Evolutionary conservation across 2,329 filamentous ascomycete genomes (phyloP).

Genomic region (Calonectria honghensis): DNA sequence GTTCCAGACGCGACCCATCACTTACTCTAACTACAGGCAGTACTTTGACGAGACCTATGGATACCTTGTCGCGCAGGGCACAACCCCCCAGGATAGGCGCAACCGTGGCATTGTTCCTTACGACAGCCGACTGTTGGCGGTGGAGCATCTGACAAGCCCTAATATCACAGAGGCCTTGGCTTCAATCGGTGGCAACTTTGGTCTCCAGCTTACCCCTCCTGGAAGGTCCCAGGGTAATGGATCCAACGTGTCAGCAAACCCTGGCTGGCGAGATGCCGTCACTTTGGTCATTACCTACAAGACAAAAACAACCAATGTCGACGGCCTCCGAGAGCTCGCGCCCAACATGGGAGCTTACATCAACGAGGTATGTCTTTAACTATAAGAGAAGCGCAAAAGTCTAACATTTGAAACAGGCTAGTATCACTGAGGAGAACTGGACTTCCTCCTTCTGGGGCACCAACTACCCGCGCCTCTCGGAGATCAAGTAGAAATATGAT

Average conservation of each 20-base stretch:
- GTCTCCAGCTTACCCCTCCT: not conserved
- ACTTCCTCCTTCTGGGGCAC: slow-evolving; percentile 3
- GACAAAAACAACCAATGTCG: not conserved
- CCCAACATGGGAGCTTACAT: slow-evolving; percentile 9
- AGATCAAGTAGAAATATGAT: not conserved
- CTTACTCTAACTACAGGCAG: not conserved
- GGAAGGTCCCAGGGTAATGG: not conserved
- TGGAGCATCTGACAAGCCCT: not conserved
- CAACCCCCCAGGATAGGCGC: not conserved
- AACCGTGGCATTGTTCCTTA: not conserved
- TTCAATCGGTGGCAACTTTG: not conserved
- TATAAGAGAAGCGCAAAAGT: not conserved
- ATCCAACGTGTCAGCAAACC: not conserved
- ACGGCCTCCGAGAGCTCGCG: not conserved
- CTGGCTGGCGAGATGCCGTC: not conserved
- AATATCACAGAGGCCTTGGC: not conserved
- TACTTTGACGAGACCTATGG: slow-evolving; percentile 1
- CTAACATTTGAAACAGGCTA: not conserved
- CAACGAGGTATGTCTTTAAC: not conserved
- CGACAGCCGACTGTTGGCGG: not conserved
- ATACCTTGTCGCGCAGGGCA: not conserved
- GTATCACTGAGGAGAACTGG: not conserved
- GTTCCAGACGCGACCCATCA: not conserved
- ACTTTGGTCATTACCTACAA: not conserved
- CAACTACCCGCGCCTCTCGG: slow-evolving; percentile 5